Base-by-base conservation (phyloP, 306 rosid species). In the Oemleria cerasiformis region DNA sequence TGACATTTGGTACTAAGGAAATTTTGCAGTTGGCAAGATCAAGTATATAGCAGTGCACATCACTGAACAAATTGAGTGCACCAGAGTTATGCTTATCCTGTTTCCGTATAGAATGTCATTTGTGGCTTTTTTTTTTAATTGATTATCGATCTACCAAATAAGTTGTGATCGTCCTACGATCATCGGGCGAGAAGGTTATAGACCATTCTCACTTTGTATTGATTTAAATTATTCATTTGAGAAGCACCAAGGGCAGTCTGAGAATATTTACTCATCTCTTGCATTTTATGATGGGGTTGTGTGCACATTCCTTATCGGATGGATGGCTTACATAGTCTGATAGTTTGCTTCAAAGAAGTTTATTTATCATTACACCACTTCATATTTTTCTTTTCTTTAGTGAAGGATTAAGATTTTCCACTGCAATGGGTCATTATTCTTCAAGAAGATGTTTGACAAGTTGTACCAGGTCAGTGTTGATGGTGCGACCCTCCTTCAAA, bases 381-480 rank as follows among this genome's bases (percentile, higher is more conserved):
- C 39, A 73, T 53, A 14, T n/a, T 45, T 60, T 70, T 59, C 41
- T 77, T 13, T 34, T 68, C 23, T 55, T 51, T 42, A 38, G 75
- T 79, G 64, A 66, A 93, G 98, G 86, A 82, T 93, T 73, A 93
- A 93, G 78, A 82, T 91, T 69, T 93, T 93, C 86, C 89, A 87
- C 86, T 74, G 80, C 80, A 84, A 93, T 36, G 98, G 98, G 50
- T 81, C 89, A 5, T 79, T 91, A 74, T 88, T 74, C 90, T 93
- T 83, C 84, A 86, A 91, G 86, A 88, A 86, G 84, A 91, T 88
- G 97, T 88, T 93, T 83, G 96, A 91, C 82, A 93, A 87, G 84
- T 79, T 93, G 83, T 93, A 65, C 74, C 98, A 91, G 98, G 96
- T 91, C 67, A 77, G 91, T 68, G 36, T 63, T 74, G 68, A 74